These are phyloP conservation scores for Phytomonas sp. DNA, from an alignment of 208 protist species.

Conservation along the genomic window DNA sequence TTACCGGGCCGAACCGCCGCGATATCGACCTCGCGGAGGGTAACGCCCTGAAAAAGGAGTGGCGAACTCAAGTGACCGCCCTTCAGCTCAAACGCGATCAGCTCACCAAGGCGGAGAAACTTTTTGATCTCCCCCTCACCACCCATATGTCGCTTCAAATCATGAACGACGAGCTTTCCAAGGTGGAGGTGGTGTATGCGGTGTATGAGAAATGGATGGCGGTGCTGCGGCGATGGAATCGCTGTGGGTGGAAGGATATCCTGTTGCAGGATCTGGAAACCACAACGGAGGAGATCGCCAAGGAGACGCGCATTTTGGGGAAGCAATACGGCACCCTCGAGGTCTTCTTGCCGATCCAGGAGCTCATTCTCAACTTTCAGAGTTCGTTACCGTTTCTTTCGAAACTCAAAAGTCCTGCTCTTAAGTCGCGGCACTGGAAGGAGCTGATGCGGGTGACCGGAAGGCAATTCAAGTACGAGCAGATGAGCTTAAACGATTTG, in stretches of 20 bases:
- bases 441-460: slow-evolving; percentile 94
- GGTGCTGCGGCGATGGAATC: slow-evolving; percentile 91
- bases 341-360: slow-evolving; percentile 86
- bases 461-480: slow-evolving; percentile 93
- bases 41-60: slow-evolving; percentile 85
- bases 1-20: slow-evolving; percentile 72
- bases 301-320: slow-evolving; percentile 73
- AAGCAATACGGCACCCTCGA: slow-evolving; percentile 83
- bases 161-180: slow-evolving; percentile 87
- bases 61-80: slow-evolving; percentile 63
- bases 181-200: slow-evolving; percentile 90
- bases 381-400: slow-evolving; percentile 94
- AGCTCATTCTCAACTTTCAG: slow-evolving; percentile 93
- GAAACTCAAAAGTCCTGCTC: slow-evolving; percentile 95
- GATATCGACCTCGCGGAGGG: slow-evolving; percentile 89
- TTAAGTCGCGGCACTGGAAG: slow-evolving; percentile 96
- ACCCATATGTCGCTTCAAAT: slow-evolving; percentile 87
- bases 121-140: slow-evolving; percentile 95
- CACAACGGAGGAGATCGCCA: slow-evolving; percentile 90
- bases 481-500: slow-evolving; percentile 95
- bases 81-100: slow-evolving; percentile 79
- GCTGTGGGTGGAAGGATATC: slow-evolving; percentile 96
- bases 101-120: slow-evolving; percentile 93
- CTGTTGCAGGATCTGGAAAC: slow-evolving; percentile 91
- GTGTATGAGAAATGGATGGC: slow-evolving; percentile 91